Evolutionary conservation across 495 filamentous ascomycete genomes (phyloP).

Genomic region (Gamarada debralockiae): DNA sequence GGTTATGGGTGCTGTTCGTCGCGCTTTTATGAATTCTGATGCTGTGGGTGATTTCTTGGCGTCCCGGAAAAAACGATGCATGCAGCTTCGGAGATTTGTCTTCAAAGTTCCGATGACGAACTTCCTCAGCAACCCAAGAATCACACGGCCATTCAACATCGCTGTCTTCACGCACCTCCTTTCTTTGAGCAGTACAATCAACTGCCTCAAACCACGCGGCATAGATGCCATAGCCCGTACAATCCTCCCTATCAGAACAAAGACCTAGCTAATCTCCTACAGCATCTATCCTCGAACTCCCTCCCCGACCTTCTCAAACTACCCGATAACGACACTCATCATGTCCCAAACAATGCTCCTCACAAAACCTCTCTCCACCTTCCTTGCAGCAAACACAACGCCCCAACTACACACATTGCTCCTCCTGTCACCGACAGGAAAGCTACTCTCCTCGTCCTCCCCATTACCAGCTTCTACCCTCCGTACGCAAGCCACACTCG

Average conservation of each 20-base stretch:
- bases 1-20: too few relatives aligned
- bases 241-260: background rate
- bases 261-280: background rate
- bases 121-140: background rate
- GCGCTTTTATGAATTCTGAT: too few relatives aligned
- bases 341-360: conserved; percentile 27
- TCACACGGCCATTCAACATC: background rate
- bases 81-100: background rate
- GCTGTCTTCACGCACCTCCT: background rate
- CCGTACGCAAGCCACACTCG: conserved; percentile 28
- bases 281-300: conserved; percentile 10
- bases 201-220: background rate
- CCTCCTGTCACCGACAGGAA: conserved; percentile 25
- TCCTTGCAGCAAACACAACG: conserved; percentile 22
- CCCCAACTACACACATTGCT: conserved; percentile 23
- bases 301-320: conserved; percentile 1
- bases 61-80: too few relatives aligned
- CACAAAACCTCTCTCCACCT: conserved; percentile 24
- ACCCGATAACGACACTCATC: background rate
- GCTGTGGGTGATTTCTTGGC: too few relatives aligned
- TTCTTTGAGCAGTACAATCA: background rate
- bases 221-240: conserved; percentile 19
- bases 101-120: background rate
- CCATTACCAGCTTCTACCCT: conserved; percentile 23
- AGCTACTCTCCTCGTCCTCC: conserved; percentile 25